Base-by-base conservation (phyloP, 148 eudicot genomes). In the Rhododendron griersonianum region DNA sequence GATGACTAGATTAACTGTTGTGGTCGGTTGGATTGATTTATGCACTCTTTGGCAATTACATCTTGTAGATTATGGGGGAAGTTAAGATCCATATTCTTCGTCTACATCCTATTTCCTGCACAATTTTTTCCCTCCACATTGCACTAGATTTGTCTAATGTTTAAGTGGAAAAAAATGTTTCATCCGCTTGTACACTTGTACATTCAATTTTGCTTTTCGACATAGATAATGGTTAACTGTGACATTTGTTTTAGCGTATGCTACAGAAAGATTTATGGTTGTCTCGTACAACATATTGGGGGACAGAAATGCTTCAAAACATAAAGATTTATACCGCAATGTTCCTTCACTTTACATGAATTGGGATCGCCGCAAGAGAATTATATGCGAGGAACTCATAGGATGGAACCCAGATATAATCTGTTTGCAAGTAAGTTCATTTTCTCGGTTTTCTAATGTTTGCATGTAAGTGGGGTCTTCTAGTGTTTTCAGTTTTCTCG, bases 251-350 rank as follows among this genome's bases (percentile, higher is more conserved):
- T 15, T 80, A 41, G 28, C 48, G 19, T 35, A 25, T 85, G 59
- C 78, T 85, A 79, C 86, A 87, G 91, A 82, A 30, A 85, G 87
- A 71, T 78, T 87, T 57, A 78, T 74, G 63, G 84, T 85, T 77
- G 86, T 87, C 80, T 87, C 91, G 5, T 87, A 87, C 57, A 89
- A 89, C 87, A 82, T 89, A 77, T 53, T 89, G 89, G 91, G 81
- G 45, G 91, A 87, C 69, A 89, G 48, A 81, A 89, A 89, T 89
- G 91, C 89, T 69, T 84, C 86, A 7, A 87, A 85, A 30, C 89
- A 89, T 76, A 75, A 85, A 82, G 91, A 85, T 85, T 51, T 89
- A n/a, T 89, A 89, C 86, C 80, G 19, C 71, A 85, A 85, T 78
- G 87, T 87, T 51, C 86, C 87, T 77, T 85, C 89, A 78, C 21